Percentiles rank a stretch among this genome's conserved stretches.
Conservation (phyloP, 2,329 filamentous ascomycete species). For the Aspergillus sp. region DNA sequence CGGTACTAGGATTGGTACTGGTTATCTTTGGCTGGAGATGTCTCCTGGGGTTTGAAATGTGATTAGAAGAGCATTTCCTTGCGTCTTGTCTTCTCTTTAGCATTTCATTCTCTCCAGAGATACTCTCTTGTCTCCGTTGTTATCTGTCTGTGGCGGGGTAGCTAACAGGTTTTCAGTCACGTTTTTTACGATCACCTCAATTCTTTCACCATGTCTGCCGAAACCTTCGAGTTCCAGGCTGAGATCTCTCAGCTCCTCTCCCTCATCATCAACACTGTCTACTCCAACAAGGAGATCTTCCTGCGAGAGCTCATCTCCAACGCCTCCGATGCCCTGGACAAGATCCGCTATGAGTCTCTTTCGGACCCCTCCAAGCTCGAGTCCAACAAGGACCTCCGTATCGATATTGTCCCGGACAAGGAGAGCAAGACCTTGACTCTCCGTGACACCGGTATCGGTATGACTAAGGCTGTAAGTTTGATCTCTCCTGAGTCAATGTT, state of each 20-base stretch:
- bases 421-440: conserved; percentile 96
- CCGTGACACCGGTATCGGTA: conserved; percentile 96
- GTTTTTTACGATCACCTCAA: conserved; percentile 2
- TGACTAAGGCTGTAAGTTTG: conserved; percentile 94
- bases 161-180: neutral
- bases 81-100: neutral
- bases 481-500: neutral
- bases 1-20: no score
- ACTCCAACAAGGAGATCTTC: conserved; percentile 99
- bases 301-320: conserved; percentile 97
- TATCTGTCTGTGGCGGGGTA: neutral
- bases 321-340: conserved; percentile 97
- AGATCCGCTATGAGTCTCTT: conserved; percentile 97
- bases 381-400: conserved; percentile 91
- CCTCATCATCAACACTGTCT: conserved; percentile 99
- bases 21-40: no score
- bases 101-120: neutral
- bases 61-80: neutral
- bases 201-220: conserved; percentile 60
- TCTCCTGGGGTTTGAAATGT: neutral
- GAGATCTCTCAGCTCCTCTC: conserved; percentile 99
- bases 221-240: conserved; percentile 99
- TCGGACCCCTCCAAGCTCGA: conserved; percentile 97
- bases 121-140: no score
- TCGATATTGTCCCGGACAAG: conserved; percentile 98